Conservation (phyloP, 768 basidiomycete genomes). For the Leccinum disarticulatum region DNA sequence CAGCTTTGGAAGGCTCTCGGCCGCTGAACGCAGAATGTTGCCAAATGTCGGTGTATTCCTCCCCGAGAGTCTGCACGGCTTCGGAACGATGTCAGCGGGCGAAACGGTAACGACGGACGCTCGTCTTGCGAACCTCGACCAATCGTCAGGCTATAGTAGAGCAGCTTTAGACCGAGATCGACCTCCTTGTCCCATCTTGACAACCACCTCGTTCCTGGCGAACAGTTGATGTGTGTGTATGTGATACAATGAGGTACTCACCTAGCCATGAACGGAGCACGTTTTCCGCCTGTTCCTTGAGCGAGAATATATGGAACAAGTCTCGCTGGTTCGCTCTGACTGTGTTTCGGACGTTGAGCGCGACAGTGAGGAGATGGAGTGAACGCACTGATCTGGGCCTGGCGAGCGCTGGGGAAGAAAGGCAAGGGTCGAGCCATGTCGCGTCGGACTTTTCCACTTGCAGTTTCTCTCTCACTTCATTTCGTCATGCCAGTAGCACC, state of each 20-base stretch:
- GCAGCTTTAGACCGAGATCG: slow-evolving; percentile 62
- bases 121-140: slow-evolving; percentile 58
- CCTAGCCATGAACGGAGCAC: slow-evolving; percentile 79
- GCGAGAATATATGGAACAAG: slow-evolving; percentile 67
- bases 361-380: background rate
- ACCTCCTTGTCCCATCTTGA: slow-evolving; percentile 81
- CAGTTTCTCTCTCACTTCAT: slow-evolving; percentile 1
- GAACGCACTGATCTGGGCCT: slow-evolving; percentile 84
- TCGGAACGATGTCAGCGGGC: slow-evolving; percentile 10
- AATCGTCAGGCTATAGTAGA: slow-evolving; percentile 73
- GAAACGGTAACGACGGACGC: background rate
- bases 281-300: slow-evolving; percentile 74
- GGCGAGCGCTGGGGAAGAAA: slow-evolving; percentile 72
- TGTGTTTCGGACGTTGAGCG: slow-evolving; percentile 32
- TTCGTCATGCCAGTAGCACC: slow-evolving; percentile 31
- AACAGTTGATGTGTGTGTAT: slow-evolving; percentile 7
- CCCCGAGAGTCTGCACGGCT: slow-evolving; percentile 86
- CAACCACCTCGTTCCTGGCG: slow-evolving; percentile 74
- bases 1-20: slow-evolving; percentile 42
- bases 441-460: slow-evolving; percentile 6
- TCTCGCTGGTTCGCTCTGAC: slow-evolving; percentile 87
- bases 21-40: slow-evolving; percentile 50
- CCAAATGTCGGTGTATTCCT: slow-evolving; percentile 89
- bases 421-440: slow-evolving; percentile 31
- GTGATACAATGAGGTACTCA: slow-evolving; percentile 31